Percentiles rank a stretch among this genome's conserved stretches.
phyloP scores from a whole-genome alignment of 345 rosid species.

The Rhizophora mangle region DNA sequence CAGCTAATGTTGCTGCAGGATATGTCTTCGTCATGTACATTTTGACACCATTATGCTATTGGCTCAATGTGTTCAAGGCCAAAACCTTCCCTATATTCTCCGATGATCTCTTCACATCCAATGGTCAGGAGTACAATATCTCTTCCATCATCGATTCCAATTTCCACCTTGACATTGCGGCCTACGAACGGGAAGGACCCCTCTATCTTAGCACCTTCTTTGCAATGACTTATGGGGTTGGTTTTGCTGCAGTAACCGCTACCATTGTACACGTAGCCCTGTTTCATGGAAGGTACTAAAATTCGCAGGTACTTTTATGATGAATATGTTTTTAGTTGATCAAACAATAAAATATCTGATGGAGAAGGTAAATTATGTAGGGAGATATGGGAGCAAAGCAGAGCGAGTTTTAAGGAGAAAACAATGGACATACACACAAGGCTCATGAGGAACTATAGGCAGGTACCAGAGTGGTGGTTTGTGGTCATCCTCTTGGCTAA shows the following conservation, averaged over 20 bases:
- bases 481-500: conserved; percentile 59
- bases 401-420: conserved; percentile 61
- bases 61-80: conserved; percentile 71
- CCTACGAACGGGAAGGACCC: conserved; percentile 76
- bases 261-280: conserved; percentile 76
- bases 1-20: conserved; percentile 88
- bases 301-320: not conserved
- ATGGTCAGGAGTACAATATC: conserved; percentile 74
- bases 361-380: conserved; percentile 29
- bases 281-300: conserved; percentile 80
- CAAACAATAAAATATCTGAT: not conserved
- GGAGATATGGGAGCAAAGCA: conserved; percentile 90
- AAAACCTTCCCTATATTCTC: conserved; percentile 89
- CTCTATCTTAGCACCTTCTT: conserved; percentile 83
- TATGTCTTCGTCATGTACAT: conserved; percentile 65
- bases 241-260: conserved; percentile 86
- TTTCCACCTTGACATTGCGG: conserved; percentile 69
- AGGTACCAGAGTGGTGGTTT: conserved; percentile 97
- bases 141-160: conserved; percentile 60
- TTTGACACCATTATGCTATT: conserved; percentile 69
- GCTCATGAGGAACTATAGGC: conserved; percentile 71
- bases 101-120: conserved; percentile 58
- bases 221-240: conserved; percentile 82
- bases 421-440: conserved; percentile 68
- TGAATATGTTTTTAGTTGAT: not conserved